phyloP scores from a whole-genome alignment of 805 yeast genomes.

The Suhomyces pyralidae region DNA sequence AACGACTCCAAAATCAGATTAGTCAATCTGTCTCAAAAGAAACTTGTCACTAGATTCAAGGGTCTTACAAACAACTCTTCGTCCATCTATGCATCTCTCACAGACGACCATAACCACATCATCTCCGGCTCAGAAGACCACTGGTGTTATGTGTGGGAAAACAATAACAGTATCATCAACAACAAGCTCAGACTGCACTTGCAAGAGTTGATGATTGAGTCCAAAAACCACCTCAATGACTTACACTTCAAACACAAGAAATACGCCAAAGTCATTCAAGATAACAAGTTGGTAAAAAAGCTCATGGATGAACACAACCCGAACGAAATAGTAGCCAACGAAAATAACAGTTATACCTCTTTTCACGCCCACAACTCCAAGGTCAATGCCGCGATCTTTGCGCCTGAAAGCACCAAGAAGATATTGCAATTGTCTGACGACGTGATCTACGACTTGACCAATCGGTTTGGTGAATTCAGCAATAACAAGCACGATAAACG shows the following conservation, averaged over 20 bases:
- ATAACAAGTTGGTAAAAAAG: slow-evolving; percentile 25
- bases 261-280: slow-evolving; percentile 26
- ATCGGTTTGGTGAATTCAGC: slow-evolving; percentile 16
- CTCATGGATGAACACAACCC: slow-evolving; percentile 24
- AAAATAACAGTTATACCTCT: slow-evolving; percentile 60
- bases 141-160: slow-evolving; percentile 80
- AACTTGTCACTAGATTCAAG: slow-evolving; percentile 63
- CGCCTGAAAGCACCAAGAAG: slow-evolving; percentile 66
- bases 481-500: neutral
- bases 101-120: slow-evolving; percentile 56
- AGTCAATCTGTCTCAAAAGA: slow-evolving; percentile 51
- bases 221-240: slow-evolving; percentile 32
- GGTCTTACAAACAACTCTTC: slow-evolving; percentile 72
- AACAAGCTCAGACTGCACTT: slow-evolving; percentile 34
- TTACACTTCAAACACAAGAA: slow-evolving; percentile 26
- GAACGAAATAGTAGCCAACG: slow-evolving; percentile 33
- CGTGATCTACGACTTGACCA: slow-evolving; percentile 62
- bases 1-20: slow-evolving; percentile 79
- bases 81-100: slow-evolving; percentile 64
- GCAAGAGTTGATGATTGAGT: slow-evolving; percentile 33
- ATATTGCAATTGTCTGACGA: slow-evolving; percentile 73
- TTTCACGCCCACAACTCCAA: slow-evolving; percentile 75
- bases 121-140: slow-evolving; percentile 86
- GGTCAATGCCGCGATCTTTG: slow-evolving; percentile 75
- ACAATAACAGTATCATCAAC: slow-evolving; percentile 40